These are phyloP conservation scores for Lophiotrema nucula DNA, from an alignment of 495 filamentous ascomycete species.

Conservation along the genomic window DNA sequence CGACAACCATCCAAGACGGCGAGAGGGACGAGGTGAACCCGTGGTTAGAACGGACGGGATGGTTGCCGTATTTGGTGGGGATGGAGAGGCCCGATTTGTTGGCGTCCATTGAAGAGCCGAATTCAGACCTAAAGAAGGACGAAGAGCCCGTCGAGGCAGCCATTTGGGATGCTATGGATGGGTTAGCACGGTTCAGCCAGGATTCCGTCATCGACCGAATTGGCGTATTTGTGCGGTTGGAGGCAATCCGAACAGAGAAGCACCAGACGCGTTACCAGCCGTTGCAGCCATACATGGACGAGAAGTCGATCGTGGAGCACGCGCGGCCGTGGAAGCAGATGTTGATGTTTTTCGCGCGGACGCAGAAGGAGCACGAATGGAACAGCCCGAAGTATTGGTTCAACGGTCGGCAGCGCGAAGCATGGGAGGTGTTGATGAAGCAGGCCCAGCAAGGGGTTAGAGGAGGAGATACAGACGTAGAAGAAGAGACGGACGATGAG, in stretches of 20 bases:
- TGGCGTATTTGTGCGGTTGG: conserved; percentile 4
- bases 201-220: neutral
- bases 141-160: conserved; percentile 8
- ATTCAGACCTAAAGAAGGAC: neutral
- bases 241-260: conserved; percentile 9
- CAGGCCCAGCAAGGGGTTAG: neutral
- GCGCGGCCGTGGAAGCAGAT: conserved; percentile 15
- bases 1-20: conserved; percentile 9
- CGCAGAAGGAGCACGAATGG: conserved; percentile 8
- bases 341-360: conserved; percentile 26
- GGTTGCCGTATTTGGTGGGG: conserved; percentile 15
- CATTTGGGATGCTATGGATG: conserved; percentile 17
- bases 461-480: neutral
- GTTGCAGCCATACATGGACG: conserved; percentile 7
- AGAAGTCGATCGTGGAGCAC: conserved; percentile 15
- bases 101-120: conserved; percentile 1
- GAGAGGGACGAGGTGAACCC: conserved; percentile 12
- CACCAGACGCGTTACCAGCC: neutral
- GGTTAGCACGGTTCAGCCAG: conserved; percentile 13
- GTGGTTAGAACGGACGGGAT: conserved; percentile 18
- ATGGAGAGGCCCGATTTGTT: conserved; percentile 10
- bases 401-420: conserved; percentile 2
- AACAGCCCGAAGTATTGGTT: conserved; percentile 19
- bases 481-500: neutral
- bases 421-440: neutral